Percentiles rank a stretch among this genome's conserved stretches.
These are phyloP conservation scores for Venustampulla echinocandica DNA, from an alignment of 495 filamentous ascomycete species.

Conservation along the genomic window DNA sequence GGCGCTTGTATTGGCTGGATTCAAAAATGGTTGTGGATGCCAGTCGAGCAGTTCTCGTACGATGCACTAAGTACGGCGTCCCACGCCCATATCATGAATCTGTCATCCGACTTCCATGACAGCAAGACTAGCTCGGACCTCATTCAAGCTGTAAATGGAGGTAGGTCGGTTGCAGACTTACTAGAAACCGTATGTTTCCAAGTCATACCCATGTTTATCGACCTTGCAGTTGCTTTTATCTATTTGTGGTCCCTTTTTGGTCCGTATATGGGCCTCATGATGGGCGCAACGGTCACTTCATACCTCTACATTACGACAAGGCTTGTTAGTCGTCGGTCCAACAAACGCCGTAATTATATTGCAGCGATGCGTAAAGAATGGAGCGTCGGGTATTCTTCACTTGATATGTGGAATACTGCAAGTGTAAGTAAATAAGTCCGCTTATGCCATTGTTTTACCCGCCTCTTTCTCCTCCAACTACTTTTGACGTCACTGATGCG, in stretches of 20 bases:
- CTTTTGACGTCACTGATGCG: conserved; percentile 2
- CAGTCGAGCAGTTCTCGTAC: conserved; percentile 56
- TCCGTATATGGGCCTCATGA: conserved; percentile 64
- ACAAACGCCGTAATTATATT: conserved; percentile 31
- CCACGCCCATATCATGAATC: conserved; percentile 66
- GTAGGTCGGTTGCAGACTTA: conserved; percentile 51
- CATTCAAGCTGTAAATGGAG: conserved; percentile 56
- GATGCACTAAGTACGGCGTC: conserved; percentile 52
- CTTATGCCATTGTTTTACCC: too few species aligned
- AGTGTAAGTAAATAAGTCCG: conserved; percentile 21
- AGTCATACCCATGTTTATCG: conserved; percentile 60
- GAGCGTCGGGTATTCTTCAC: conserved; percentile 16
- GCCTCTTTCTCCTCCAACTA: not conserved
- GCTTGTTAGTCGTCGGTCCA: conserved; percentile 32
- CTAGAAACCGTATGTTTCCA: conserved; percentile 60
- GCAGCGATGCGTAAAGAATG: conserved; percentile 20
- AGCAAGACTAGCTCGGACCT: conserved; percentile 65
- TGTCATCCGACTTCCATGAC: conserved; percentile 75
- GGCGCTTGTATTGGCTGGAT: conserved; percentile 47
- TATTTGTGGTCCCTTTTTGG: conserved; percentile 65
- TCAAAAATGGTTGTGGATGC: conserved; percentile 54
- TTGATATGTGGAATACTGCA: conserved; percentile 22
- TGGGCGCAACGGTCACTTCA: conserved; percentile 48
- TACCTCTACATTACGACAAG: conserved; percentile 56
- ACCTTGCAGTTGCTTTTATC: conserved; percentile 57